Evolutionary conservation across 345 rosid species (phyloP).

Genomic region (Eucalyptus caleyi): DNA sequence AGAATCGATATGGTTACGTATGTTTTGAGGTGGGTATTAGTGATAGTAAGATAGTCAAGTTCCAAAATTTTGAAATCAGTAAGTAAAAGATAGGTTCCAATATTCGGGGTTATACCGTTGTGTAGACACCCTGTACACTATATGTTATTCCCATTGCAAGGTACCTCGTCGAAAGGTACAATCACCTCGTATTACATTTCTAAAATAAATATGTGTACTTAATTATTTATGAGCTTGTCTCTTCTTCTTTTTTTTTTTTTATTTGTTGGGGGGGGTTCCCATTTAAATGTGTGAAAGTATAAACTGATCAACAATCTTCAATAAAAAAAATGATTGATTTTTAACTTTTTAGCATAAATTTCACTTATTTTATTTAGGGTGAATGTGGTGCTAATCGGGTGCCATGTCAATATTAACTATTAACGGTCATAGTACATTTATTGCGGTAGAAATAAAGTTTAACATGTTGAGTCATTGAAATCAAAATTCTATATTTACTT

Average conservation of each 20-base stretch:
- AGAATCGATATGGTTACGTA: background rate
- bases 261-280: background rate
- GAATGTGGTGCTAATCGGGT: accelerated
- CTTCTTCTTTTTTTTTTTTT: no score
- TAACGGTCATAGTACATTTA: accelerated
- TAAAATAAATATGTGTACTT: background rate
- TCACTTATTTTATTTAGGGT: background rate
- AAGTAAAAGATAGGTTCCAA: background rate
- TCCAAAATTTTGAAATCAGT: background rate
- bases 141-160: background rate
- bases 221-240: background rate
- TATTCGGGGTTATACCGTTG: accelerated
- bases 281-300: background rate
- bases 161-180: background rate
- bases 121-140: background rate
- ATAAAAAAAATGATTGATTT: no score
- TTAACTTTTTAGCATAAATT: background rate
- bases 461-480: background rate
- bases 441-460: background rate
- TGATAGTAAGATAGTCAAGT: accelerated
- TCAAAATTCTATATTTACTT: background rate
- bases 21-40: background rate
- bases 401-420: background rate
- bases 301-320: background rate
- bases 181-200: background rate